Percentiles rank a stretch among this genome's conserved stretches.
Conservation (phyloP, 192 early-diverging fungal genomes). For the Gamsiella multidivaricata region DNA sequence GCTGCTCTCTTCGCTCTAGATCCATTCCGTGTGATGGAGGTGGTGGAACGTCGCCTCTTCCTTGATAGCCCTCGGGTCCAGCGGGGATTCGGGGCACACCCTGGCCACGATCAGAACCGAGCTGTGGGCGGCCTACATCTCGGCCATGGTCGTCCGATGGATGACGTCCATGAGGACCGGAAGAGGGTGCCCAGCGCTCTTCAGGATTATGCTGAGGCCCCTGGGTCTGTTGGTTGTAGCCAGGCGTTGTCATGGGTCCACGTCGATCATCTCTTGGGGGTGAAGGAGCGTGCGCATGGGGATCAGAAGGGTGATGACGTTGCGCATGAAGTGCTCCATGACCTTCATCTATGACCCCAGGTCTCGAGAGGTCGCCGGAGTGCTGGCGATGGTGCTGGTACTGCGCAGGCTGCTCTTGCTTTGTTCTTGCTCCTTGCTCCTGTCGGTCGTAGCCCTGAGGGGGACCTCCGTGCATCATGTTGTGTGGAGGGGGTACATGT, state of each 20-base stretch:
- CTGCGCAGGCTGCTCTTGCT: conserved; percentile 24
- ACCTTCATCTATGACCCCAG: conserved; percentile 23
- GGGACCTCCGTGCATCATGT: conserved; percentile 25
- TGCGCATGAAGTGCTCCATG: conserved; percentile 8
- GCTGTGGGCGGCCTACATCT: conserved; percentile 12
- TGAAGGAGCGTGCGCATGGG: conserved; percentile 31
- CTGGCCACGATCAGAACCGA: conserved; percentile 1
- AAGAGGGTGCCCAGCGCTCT: conserved; percentile 8
- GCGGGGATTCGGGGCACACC: conserved; percentile 1
- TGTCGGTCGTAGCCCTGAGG: conserved; percentile 33
- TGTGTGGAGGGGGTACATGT: conserved; percentile 34
- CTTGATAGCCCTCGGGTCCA: conserved; percentile 10
- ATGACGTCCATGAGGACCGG: conserved; percentile 33
- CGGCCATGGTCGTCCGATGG: conserved; percentile 29
- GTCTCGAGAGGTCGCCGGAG: conserved; percentile 25
- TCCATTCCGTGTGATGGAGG: not conserved
- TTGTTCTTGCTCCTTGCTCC: conserved; percentile 23
- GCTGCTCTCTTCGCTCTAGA: conserved; percentile 11
- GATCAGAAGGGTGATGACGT: conserved; percentile 20
- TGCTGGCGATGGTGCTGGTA: conserved; percentile 49
- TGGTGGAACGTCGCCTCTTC: not conserved
- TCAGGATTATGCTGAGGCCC: conserved; percentile 16
- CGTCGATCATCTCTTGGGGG: conserved; percentile 48
- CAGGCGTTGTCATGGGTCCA: not conserved
- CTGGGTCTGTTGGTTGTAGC: not conserved